Conservation (phyloP, 1,284 basidiomycete species). For the Tausonia pullulans region DNA sequence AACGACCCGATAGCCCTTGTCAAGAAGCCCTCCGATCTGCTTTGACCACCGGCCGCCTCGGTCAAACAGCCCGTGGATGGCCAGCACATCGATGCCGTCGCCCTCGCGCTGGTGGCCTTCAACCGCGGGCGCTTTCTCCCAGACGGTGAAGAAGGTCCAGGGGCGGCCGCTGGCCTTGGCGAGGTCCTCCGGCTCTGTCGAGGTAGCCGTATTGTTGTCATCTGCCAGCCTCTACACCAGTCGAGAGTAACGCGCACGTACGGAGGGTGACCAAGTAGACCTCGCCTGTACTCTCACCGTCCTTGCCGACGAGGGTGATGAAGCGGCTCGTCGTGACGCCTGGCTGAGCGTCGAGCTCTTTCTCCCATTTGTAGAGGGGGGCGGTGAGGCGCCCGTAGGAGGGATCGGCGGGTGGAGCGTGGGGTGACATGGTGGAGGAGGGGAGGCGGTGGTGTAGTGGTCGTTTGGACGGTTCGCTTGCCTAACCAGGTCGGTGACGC, state of each 20-base stretch:
- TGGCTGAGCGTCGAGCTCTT: conserved; percentile 1
- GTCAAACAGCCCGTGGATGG: neutral
- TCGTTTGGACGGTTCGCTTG: too few relatives aligned
- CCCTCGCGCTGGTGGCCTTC: neutral
- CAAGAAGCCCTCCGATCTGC: neutral
- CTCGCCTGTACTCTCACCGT: neutral
- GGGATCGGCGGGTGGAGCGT: neutral
- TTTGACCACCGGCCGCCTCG: conserved; percentile 9
- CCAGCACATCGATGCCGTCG: neutral
- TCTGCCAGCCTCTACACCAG: neutral
- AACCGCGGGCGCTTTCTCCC: too few relatives aligned
- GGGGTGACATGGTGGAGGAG: too few relatives aligned
- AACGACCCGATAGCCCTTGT: conserved; percentile 8
- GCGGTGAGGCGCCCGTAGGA: conserved; percentile 9
- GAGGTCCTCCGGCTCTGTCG: neutral
- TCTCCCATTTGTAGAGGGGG: conserved; percentile 3
- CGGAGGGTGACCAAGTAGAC: neutral
- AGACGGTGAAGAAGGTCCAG: neutral
- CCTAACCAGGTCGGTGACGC: too few relatives aligned
- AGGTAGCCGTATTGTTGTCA: neutral
- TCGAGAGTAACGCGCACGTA: neutral
- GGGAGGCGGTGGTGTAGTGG: too few relatives aligned
- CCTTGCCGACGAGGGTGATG: neutral
- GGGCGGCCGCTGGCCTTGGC: neutral
- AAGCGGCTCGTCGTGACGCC: neutral